Percentiles rank a stretch among this genome's conserved stretches.
Conservation (phyloP, 1,284 basidiomycete species). For the Malassezia caprae region DNA sequence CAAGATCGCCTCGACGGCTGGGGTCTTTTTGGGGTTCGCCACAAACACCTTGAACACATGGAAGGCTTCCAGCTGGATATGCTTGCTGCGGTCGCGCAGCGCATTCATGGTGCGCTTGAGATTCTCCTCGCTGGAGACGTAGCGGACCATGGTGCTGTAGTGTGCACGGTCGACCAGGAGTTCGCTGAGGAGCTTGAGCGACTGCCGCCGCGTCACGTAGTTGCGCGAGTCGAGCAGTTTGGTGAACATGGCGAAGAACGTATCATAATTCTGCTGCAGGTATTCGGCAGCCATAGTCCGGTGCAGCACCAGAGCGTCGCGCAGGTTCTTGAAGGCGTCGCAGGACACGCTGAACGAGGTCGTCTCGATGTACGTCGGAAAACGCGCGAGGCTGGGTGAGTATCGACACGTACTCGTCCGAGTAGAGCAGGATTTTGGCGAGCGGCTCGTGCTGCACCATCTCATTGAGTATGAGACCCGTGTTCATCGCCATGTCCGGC, state of each 20-base stretch:
- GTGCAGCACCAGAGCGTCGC: constrained; percentile 68
- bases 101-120: constrained; percentile 99
- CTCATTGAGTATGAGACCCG: constrained; percentile 93
- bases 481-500: constrained; percentile 89
- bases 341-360: constrained; percentile 97
- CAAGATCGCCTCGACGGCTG: constrained; percentile 82
- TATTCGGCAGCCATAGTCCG: constrained; percentile 94
- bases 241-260: constrained; percentile 93
- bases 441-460: constrained; percentile 89
- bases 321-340: constrained; percentile 91
- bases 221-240: constrained; percentile 82
- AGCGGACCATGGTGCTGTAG: constrained; percentile 97
- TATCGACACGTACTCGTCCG: constrained; percentile 55
- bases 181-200: constrained; percentile 92
- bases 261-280: constrained; percentile 87
- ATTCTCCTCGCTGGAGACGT: constrained; percentile 73
- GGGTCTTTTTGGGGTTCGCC: constrained; percentile 96
- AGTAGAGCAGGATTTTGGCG: constrained; percentile 79
- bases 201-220: constrained; percentile 99
- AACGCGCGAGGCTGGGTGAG: constrained; percentile 67
- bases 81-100: constrained; percentile 88
- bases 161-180: constrained; percentile 94
- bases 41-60: constrained; percentile 99
- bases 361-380: constrained; percentile 90
- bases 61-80: constrained; percentile 99